Percentiles rank a stretch among this genome's conserved stretches.
These are phyloP conservation scores for Hyphopichia homilentoma DNA, from an alignment of 805 yeast species.

Conservation along the genomic window DNA sequence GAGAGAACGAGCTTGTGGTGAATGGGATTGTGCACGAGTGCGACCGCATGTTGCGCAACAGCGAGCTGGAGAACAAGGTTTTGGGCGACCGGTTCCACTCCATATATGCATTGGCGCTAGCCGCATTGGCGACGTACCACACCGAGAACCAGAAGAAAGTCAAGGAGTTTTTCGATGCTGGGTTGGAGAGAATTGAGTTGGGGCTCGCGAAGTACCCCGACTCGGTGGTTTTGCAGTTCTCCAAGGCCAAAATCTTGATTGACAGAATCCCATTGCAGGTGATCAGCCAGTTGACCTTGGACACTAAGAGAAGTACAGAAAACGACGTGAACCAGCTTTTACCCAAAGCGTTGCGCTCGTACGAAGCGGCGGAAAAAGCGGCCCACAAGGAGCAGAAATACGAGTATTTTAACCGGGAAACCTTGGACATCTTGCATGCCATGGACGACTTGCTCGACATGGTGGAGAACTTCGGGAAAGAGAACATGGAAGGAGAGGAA, in stretches of 20 bases:
- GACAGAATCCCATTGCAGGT: conserved; percentile 58
- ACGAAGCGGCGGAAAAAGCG: conserved; percentile 39
- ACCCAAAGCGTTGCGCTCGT: conserved; percentile 44
- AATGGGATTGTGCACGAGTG: conserved; percentile 93
- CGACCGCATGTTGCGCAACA: conserved; percentile 66
- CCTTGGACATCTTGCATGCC: conserved; percentile 51
- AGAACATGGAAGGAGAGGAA: conserved; percentile 32
- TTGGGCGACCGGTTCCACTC: conserved; percentile 57
- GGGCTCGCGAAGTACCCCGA: conserved; percentile 54
- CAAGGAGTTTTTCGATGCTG: conserved; percentile 60
- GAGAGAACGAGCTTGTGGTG: conserved; percentile 59
- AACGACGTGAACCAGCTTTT: conserved; percentile 36
- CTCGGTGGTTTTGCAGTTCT: conserved; percentile 45
- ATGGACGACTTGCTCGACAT: conserved; percentile 69
- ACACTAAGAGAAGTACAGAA: conserved; percentile 23
- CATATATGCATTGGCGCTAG: conserved; percentile 69
- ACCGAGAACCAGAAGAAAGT: conserved; percentile 32
- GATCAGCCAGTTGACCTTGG: conserved; percentile 47
- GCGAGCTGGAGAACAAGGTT: conserved; percentile 10
- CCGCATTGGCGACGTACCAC: conserved; percentile 59
- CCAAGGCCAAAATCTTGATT: conserved; percentile 52
- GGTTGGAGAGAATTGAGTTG: conserved; percentile 61
- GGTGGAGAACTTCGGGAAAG: conserved; percentile 60
- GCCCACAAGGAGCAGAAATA: conserved; percentile 21
- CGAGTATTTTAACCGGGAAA: conserved; percentile 35